Base-by-base conservation (phyloP, 345 rosid species). In the Arabis hirsuta region DNA sequence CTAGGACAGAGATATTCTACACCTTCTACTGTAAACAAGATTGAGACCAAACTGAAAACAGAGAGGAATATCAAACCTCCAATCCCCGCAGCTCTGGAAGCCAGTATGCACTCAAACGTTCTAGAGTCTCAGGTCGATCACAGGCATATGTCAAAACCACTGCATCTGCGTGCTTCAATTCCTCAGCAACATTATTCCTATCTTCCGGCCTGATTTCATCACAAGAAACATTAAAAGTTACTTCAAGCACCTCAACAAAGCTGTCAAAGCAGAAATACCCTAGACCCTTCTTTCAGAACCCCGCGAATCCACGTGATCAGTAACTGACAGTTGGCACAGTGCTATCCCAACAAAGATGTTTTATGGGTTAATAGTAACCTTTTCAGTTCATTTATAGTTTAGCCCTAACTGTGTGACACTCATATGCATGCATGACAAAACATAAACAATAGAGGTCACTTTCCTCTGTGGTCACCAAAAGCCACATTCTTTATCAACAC, bases 111-210 rank as follows among this genome's bases (percentile, higher is more conserved):
- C 91, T 90, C 90, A 95, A 81, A 32, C 85, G 82, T 41, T 85
- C 88, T 39, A 95, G 94, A 46, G 96, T 90, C 63, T 84, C 85
- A 50, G 90, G 85, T 66, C 73, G 84, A 66, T 88, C 94, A 74
- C 98, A 95, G 0, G 96, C 93, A 82, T 91, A 95, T 9, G 99
- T 91, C 66, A 95, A 90, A 73, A 95, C 98, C 65, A 95, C 98
- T 1, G 98, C 98, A 79, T 95, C 99, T n/a, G 99, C 96, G 24
- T 76, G 84, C 81, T 78, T 87, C 81, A 95, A 73, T 66, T 91
- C 99, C 70, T 91, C 90, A 8, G 90, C 89, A 58, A 90, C 83
- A 71, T 75, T 86, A 48, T 81, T 82, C 68, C 89, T 82, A 84
- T 86, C 98, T 79, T 95, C 96, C 59, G 65, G 81, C 34, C 98